Conservation (phyloP, 306 rosid genomes). For the Rosa lucieae region DNA sequence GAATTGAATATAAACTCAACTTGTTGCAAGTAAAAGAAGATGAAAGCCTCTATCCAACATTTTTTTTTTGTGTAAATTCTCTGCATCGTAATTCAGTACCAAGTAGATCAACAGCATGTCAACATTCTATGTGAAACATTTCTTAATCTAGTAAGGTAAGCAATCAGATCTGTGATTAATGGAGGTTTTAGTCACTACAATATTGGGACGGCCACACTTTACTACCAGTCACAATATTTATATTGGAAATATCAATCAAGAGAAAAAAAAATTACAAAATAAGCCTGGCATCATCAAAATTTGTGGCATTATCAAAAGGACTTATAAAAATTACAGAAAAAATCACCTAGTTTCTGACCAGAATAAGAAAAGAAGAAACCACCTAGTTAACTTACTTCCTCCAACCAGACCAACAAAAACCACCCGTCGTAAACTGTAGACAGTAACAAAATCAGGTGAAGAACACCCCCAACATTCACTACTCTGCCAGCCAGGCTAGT, state of each 20-base stretch:
- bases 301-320: background rate
- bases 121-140: background rate
- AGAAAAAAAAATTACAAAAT: background rate
- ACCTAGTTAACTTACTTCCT: conserved; percentile 3
- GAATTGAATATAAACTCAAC: background rate
- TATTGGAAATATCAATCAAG: background rate
- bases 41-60: background rate
- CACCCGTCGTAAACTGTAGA: background rate
- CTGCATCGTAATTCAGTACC: too few species aligned
- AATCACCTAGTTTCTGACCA: background rate
- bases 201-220: too few species aligned
- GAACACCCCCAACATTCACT: background rate
- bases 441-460: background rate
- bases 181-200: background rate
- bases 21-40: too few species aligned
- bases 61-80: too few species aligned
- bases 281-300: background rate
- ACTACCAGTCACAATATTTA: too few species aligned
- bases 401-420: conserved; percentile 1
- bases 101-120: background rate
- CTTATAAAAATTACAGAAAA: background rate
- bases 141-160: background rate
- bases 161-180: background rate
- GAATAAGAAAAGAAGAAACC: background rate
- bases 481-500: background rate